Evolutionary conservation across 1,284 basidiomycete species (phyloP), one percentile per base, ranked within the genome.

Genomic region (Hortiboletus rubellus): DNA sequence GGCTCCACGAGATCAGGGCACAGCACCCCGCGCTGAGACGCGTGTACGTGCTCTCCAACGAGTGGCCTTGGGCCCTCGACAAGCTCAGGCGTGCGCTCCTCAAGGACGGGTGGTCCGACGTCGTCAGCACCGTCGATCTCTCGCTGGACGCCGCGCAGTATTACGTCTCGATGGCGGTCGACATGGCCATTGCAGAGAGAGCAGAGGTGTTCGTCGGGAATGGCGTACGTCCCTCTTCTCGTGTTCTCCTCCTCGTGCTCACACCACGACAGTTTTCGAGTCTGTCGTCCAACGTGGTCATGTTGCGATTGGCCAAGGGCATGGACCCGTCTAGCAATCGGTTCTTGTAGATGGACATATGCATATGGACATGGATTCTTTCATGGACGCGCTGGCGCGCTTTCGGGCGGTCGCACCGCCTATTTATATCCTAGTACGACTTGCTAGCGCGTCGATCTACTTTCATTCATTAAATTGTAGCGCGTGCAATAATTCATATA

Each of bases 161-260:
- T 27, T 76, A 84, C 45, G 80, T 89, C 1, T 77, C 76, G 18
- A 81, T 82, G 61, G 85, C 82, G 9, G 81, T 89, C 15, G 87
- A 90, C 71, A 88, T 88, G 83, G 85, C 83, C 30, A 80, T 91
- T 36, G 87, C 84, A 1, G 79, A 86, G 63, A 74, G 80, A 49
- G 82, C 86, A 1, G 84, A 87, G 59, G 83, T 89, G 55, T 90
- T 89, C 70, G 74, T 91, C 15, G 87, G 87, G 3, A 94, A 92
- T 65, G 91, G 77, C 48, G 78, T 79, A 46, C 57, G 76, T 74
- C 10, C 14, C 34, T 34, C 1, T 34, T 10, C 1, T 15, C 12
- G 34, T 15, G 7, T 27, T 18, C 18, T 18, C 2, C 31, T 34
- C 31, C 24, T 22, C 31, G 22, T 44, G 37, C 36, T 61, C 18